Percentiles rank a stretch among this genome's conserved stretches.
Conservation (phyloP, 1,284 basidiomycete species). For the Ganoderma lingzhi region DNA sequence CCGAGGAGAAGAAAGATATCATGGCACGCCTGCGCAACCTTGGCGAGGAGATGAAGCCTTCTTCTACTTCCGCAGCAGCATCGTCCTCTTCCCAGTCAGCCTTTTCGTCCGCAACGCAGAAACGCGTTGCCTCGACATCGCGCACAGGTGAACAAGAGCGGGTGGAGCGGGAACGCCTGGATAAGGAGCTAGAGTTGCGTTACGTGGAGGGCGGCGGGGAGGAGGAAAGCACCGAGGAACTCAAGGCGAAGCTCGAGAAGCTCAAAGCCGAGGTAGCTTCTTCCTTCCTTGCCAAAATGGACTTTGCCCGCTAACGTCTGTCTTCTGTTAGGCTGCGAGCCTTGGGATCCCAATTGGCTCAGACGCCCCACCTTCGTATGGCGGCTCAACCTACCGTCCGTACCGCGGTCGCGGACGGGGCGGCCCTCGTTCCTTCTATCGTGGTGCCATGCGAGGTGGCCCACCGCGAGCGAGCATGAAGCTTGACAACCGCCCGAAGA, state of each 20-base stretch:
- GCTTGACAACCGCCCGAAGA: conserved; percentile 91
- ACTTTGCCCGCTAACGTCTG: not conserved
- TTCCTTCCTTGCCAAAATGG: not conserved
- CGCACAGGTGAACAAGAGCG: conserved; percentile 53
- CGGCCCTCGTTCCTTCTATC: conserved; percentile 58
- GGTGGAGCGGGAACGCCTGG: conserved; percentile 69
- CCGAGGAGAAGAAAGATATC: conserved; percentile 83
- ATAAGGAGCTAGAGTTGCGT: conserved; percentile 80
- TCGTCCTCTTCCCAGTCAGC: conserved; percentile 38
- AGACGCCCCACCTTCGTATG: conserved; percentile 42
- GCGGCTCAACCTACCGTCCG: conserved; percentile 59
- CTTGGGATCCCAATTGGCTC: conserved; percentile 72
- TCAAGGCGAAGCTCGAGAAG: conserved; percentile 82
- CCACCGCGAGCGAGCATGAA: conserved; percentile 77
- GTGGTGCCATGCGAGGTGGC: conserved; percentile 72
- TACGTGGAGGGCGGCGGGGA: conserved; percentile 49
- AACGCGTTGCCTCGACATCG: conserved; percentile 40
- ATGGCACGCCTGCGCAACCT: conserved; percentile 83
- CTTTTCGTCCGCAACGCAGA: conserved; percentile 25
- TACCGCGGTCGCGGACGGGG: conserved; percentile 76
- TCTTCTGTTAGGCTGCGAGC: conserved; percentile 67
- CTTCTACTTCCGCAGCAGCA: conserved; percentile 33
- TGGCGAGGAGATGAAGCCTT: conserved; percentile 79
- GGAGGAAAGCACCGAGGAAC: conserved; percentile 71
- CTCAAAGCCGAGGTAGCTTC: conserved; percentile 76